Conservation (phyloP, 305 asterid species). For the Striga hermonthica region DNA sequence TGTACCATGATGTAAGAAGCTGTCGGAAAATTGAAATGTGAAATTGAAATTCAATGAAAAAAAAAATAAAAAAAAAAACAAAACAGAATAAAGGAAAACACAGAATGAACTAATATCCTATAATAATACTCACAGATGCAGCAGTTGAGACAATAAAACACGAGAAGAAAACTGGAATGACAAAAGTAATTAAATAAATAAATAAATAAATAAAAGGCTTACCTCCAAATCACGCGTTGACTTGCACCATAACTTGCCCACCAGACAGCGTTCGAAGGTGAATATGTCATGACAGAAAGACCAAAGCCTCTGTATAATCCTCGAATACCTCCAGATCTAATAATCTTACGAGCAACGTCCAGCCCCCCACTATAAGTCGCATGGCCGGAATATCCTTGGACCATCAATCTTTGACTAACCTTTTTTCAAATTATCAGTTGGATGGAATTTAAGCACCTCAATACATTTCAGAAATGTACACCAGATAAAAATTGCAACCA, state of each 20-base stretch:
- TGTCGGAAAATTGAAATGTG: constrained; percentile 27
- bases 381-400: constrained; percentile 85
- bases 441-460: not conserved
- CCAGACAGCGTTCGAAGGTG: constrained; percentile 89
- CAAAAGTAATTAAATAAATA: constrained; percentile 15
- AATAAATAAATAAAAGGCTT: constrained; percentile 17
- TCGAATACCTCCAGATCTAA: constrained; percentile 61
- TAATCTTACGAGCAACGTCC: constrained; percentile 64
- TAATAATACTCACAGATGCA: too few relatives aligned
- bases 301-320: constrained; percentile 83
- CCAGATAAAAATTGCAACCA: not conserved
- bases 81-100: constrained; percentile 2
- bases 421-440: constrained; percentile 35
- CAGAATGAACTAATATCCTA: constrained; percentile 4
- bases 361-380: constrained; percentile 65
- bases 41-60: constrained; percentile 8
- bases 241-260: constrained; percentile 89
- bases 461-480: constrained; percentile 7
- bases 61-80: too few relatives aligned
- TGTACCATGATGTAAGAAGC: constrained; percentile 50
- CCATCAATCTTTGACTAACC: constrained; percentile 89
- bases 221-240: constrained; percentile 74
- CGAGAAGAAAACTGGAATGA: constrained; percentile 13
- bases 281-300: constrained; percentile 66
- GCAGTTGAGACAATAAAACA: constrained; percentile 20